These are phyloP conservation scores for Melastoma candidum DNA, from an alignment of 441 rosid genomes.

Conservation along the genomic window DNA sequence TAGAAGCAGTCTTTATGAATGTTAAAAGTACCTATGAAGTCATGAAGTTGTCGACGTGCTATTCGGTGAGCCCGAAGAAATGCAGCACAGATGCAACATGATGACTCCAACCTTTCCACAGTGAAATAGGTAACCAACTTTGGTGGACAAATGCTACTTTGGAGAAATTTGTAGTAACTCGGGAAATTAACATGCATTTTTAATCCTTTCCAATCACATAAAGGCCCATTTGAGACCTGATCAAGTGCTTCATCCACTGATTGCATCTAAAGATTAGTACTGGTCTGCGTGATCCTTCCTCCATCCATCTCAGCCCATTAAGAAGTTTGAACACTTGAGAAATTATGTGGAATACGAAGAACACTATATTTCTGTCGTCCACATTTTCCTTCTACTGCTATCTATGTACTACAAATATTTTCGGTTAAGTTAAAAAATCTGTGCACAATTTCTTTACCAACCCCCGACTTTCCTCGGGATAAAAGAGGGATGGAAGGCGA, in stretches of 20 bases:
- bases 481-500: too few relatives aligned
- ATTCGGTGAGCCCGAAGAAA: slow-evolving; percentile 88
- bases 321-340: slow-evolving; percentile 81
- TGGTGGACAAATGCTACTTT: slow-evolving; percentile 41
- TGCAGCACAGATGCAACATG: slow-evolving; percentile 84
- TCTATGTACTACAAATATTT: too few relatives aligned
- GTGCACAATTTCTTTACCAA: too few relatives aligned
- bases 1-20: not conserved
- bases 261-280: slow-evolving; percentile 67
- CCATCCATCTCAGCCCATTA: slow-evolving; percentile 95
- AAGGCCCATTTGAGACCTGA: slow-evolving; percentile 41
- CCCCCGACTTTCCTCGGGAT: too few relatives aligned
- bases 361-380: too few relatives aligned
- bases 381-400: too few relatives aligned
- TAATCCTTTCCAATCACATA: slow-evolving; percentile 86
- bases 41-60: slow-evolving; percentile 54
- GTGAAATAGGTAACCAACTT: slow-evolving; percentile 60
- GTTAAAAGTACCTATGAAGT: slow-evolving; percentile 56
- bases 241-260: slow-evolving; percentile 91
- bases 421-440: too few relatives aligned
- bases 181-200: slow-evolving; percentile 56
- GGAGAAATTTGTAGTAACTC: slow-evolving; percentile 60
- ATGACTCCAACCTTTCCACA: slow-evolving; percentile 74
- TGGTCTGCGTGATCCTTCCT: slow-evolving; percentile 63
- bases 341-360: not conserved